Conservation (phyloP, 1,284 basidiomycete species). For the Ganoderma lingzhi region DNA sequence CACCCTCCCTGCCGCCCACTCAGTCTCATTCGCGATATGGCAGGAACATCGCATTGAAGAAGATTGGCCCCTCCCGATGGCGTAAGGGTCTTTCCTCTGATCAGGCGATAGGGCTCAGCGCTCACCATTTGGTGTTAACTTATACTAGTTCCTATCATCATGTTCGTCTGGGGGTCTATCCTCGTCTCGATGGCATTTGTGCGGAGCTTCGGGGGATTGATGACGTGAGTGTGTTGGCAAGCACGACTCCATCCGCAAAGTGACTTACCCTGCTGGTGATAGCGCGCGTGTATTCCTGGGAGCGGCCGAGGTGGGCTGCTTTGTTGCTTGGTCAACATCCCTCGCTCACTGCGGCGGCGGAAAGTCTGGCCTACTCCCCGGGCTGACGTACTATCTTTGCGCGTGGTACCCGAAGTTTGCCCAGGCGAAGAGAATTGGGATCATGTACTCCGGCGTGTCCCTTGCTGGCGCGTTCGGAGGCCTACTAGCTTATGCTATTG, state of each 20-base stretch:
- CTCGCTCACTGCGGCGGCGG: constrained; percentile 51
- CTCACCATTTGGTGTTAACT: not conserved
- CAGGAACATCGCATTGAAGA: constrained; percentile 30
- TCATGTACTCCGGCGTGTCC: constrained; percentile 63
- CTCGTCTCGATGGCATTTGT: constrained; percentile 28
- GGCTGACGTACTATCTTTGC: constrained; percentile 59
- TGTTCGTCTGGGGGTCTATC: constrained; percentile 27
- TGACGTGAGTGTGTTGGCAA: constrained; percentile 15
- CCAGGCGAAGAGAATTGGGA: constrained; percentile 36
- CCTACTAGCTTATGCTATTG: constrained; percentile 16
- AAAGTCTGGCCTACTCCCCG: constrained; percentile 58
- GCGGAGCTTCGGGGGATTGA: constrained; percentile 23
- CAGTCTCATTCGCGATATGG: not conserved
- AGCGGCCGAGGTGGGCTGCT: constrained; percentile 5
- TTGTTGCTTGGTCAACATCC: constrained; percentile 32
- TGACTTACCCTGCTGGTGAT: no score
- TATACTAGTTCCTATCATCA: constrained; percentile 11
- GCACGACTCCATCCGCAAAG: not conserved
- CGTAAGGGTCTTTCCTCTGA: constrained; percentile 21
- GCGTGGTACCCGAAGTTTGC: constrained; percentile 27
- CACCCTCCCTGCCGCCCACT: no score
- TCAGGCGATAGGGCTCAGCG: not conserved
- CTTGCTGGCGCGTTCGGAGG: constrained; percentile 47
- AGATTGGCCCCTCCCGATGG: constrained; percentile 26
- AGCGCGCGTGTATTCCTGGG: constrained; percentile 20